phyloP scores from a whole-genome alignment of 345 rosid genomes.

The Lumnitzera littorea region DNA sequence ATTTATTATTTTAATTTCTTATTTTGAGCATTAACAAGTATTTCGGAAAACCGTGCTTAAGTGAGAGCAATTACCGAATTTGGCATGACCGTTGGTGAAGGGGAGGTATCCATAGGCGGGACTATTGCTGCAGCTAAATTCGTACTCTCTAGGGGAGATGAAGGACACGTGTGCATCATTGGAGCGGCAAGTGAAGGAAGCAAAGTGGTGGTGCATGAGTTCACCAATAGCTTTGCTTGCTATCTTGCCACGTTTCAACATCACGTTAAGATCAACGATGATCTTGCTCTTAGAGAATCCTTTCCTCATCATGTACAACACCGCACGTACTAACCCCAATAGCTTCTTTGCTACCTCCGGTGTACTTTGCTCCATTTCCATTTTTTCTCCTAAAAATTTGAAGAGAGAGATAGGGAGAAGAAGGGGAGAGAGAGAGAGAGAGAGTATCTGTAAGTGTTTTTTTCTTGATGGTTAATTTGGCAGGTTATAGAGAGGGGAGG shows the following conservation, averaged over 20 bases:
- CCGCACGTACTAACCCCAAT: constrained; percentile 40
- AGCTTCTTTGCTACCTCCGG: constrained; percentile 42
- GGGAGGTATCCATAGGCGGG: constrained; percentile 30
- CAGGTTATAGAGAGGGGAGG: constrained; percentile 8
- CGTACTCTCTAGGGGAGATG: constrained; percentile 65
- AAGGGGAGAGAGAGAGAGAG: constrained; percentile 5
- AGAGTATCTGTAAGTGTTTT: neutral
- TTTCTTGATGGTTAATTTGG: neutral
- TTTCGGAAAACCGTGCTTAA: neutral
- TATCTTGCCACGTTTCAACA: constrained; percentile 46
- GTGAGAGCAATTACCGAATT: constrained; percentile 22
- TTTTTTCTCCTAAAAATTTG: constrained; percentile 4
- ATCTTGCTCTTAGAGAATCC: constrained; percentile 43
- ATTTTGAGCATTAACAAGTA: too few species aligned
- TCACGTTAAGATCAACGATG: constrained; percentile 44
- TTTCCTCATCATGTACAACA: constrained; percentile 46
- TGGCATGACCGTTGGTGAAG: constrained; percentile 30
- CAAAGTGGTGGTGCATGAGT: constrained; percentile 38
- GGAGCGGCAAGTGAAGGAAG: constrained; percentile 65
- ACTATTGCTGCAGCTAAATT: constrained; percentile 96
- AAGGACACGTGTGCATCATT: constrained; percentile 44
- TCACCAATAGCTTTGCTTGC: constrained; percentile 51
- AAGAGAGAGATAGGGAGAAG: constrained; percentile 8
- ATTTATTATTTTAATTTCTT: too few species aligned
- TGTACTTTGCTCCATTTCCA: constrained; percentile 41